Percentiles rank a stretch among this genome's conserved stretches.
phyloP scores from a whole-genome alignment of 768 basidiomycete genomes.

The Termitomyces sp. region DNA sequence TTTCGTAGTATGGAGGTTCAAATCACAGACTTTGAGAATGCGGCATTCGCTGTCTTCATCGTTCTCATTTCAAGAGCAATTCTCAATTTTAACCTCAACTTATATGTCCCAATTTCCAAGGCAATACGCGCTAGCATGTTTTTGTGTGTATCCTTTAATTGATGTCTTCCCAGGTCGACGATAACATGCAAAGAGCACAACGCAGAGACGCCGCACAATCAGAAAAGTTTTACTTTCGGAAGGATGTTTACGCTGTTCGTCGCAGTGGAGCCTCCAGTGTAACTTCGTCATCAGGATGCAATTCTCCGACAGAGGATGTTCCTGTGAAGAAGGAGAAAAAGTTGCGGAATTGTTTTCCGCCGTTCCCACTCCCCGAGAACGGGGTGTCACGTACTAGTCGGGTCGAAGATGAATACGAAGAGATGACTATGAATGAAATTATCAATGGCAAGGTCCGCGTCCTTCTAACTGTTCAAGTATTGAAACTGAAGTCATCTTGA shows the following conservation, averaged over 20 bases:
- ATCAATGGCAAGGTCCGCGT: constrained; percentile 82
- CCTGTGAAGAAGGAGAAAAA: constrained; percentile 56
- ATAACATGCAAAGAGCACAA: constrained; percentile 94
- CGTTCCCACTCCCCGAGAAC: constrained; percentile 48
- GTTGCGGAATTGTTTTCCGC: constrained; percentile 70
- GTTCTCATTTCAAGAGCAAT: constrained; percentile 94
- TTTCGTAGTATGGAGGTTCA: constrained; percentile 99
- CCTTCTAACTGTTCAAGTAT: constrained; percentile 1
- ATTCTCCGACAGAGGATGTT: constrained; percentile 32
- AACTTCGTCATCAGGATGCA: constrained; percentile 44
- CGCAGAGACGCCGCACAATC: constrained; percentile 68
- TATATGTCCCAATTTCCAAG: constrained; percentile 97
- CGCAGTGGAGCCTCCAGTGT: constrained; percentile 38
- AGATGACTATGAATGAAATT: constrained; percentile 90
- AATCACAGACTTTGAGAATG: constrained; percentile 98
- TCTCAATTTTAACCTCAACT: constrained; percentile 85
- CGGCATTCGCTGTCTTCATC: constrained; percentile 92
- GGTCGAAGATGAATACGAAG: constrained; percentile 83
- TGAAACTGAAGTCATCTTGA: not conserved
- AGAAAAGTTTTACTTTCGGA: constrained; percentile 89
- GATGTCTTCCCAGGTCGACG: constrained; percentile 70
- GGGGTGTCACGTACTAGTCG: constrained; percentile 36
- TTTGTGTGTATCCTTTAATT: not conserved
- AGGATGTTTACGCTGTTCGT: constrained; percentile 69
- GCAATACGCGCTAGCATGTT: constrained; percentile 31